Percentiles rank a stretch among this genome's conserved stretches.
Evolutionary conservation across 345 rosid species (phyloP).

Genomic region (Theobroma cacao): DNA sequence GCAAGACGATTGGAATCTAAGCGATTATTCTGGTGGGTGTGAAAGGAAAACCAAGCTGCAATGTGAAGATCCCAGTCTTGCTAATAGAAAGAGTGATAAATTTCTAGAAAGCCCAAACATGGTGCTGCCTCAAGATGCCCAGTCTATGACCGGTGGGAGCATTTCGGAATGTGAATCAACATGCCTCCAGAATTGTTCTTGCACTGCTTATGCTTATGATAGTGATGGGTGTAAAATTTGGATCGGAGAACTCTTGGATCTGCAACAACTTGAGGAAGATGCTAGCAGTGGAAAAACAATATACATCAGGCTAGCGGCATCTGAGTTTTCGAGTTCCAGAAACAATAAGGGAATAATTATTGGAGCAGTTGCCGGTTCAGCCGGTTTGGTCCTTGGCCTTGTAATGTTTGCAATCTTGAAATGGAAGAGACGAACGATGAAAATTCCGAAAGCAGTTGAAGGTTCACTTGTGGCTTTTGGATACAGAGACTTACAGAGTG

Average conservation of each 20-base stretch:
- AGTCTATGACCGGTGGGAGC: conserved; percentile 16
- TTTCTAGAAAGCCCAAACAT: conserved; percentile 27
- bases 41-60: conserved; percentile 41
- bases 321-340: conserved; percentile 46
- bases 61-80: conserved; percentile 30
- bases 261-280: conserved; percentile 34
- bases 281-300: conserved; percentile 34
- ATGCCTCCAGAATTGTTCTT: conserved; percentile 57
- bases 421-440: conserved; percentile 29
- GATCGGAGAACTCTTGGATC: conserved; percentile 50
- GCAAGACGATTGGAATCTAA: conserved; percentile 40
- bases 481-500: conserved; percentile 59
- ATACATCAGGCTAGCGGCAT: conserved; percentile 59
- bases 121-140: conserved; percentile 24
- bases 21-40: conserved; percentile 66
- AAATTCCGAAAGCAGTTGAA: conserved; percentile 34
- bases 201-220: conserved; percentile 62
- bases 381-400: conserved; percentile 27
- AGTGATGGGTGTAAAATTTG: conserved; percentile 48
- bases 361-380: conserved; percentile 41
- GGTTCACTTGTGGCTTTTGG: conserved; percentile 69
- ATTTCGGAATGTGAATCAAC: conserved; percentile 35
- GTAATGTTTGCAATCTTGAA: conserved; percentile 36
- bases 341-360: conserved; percentile 32
- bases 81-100: conserved; percentile 29